phyloP scores from a whole-genome alignment of 1,284 basidiomycete species.

The Prillingera fragicola region DNA sequence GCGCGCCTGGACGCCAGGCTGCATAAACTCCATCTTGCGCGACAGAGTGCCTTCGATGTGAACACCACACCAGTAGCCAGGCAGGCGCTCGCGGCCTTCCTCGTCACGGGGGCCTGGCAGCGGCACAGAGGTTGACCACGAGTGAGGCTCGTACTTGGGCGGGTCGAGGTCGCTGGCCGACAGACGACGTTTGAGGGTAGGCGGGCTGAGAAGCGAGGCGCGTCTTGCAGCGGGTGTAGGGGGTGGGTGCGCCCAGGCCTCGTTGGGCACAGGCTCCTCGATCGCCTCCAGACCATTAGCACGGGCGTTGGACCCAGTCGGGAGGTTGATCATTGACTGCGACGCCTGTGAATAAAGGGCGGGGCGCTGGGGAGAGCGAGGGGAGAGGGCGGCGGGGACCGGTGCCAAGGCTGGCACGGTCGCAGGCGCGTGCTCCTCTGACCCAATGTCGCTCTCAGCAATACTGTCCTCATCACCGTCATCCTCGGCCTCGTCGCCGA shows the following conservation, averaged over 20 bases:
- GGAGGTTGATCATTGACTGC: conserved; percentile 55
- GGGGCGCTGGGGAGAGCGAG: no score
- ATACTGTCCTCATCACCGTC: conserved; percentile 12
- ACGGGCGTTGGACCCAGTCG: conserved; percentile 46
- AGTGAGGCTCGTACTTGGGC: conserved; percentile 44
- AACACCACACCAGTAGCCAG: conserved; percentile 69
- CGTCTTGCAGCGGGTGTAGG: conserved; percentile 1
- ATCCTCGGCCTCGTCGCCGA: background rate
- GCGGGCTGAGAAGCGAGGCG: conserved; percentile 6
- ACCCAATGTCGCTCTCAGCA: conserved; percentile 9
- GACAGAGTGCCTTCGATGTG: conserved; percentile 80
- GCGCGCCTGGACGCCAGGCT: conserved; percentile 76
- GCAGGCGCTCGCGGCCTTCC: conserved; percentile 77
- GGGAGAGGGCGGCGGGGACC: background rate
- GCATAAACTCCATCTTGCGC: conserved; percentile 88
- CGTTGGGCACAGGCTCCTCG: background rate
- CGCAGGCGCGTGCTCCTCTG: conserved; percentile 3
- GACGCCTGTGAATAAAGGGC: conserved; percentile 61
- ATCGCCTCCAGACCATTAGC: background rate
- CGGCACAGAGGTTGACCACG: no score
- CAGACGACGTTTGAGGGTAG: conserved; percentile 41
- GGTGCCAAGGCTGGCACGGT: background rate
- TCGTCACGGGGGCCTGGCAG: conserved; percentile 52
- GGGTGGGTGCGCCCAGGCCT: background rate
- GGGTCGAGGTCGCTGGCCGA: conserved; percentile 49